Conservation (phyloP, 1,284 basidiomycete species). For the Ceratorhiza oryzae-sativae region DNA sequence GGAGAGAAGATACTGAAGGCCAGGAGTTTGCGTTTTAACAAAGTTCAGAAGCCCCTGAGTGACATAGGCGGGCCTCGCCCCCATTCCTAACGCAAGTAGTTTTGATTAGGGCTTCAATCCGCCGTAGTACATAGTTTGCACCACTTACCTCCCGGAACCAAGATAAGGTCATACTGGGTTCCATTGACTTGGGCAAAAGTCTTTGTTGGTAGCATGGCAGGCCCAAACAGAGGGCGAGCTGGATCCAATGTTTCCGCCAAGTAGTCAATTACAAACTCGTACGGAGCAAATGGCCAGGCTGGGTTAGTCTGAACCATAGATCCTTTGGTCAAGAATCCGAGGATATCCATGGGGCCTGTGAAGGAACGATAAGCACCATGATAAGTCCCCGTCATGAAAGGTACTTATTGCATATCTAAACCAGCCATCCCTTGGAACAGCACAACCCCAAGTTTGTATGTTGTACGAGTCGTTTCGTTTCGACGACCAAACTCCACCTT, state of each 20-base stretch:
- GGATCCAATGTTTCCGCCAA: slow-evolving; percentile 14
- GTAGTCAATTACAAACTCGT: slow-evolving; percentile 31
- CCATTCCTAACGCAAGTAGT: slow-evolving; percentile 5
- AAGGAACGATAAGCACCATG: background rate
- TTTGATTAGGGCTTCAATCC: no score
- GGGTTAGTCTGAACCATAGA: slow-evolving; percentile 6
- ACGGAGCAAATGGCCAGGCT: slow-evolving; percentile 11
- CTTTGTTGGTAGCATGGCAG: background rate
- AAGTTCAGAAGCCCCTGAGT: slow-evolving; percentile 17
- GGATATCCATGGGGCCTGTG: slow-evolving; percentile 26
- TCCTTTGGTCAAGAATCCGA: slow-evolving; percentile 28
- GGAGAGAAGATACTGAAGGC: slow-evolving; percentile 36
- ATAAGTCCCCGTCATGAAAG: background rate
- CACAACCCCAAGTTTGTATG: slow-evolving; percentile 23
- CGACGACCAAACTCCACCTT: background rate
- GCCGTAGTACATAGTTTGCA: no score
- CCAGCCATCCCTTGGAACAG: slow-evolving; percentile 9
- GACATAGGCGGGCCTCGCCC: background rate
- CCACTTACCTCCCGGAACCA: slow-evolving; percentile 24
- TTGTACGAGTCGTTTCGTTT: slow-evolving; percentile 14
- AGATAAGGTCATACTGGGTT: slow-evolving; percentile 30
- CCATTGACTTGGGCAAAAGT: slow-evolving; percentile 17
- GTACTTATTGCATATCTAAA: slow-evolving; percentile 27
- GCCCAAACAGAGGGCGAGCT: slow-evolving; percentile 2
- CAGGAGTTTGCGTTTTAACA: slow-evolving; percentile 17